A percentile compares a stretch with the other conserved stretches of the same genome.
Conservation (phyloP, 495 filamentous ascomycete genomes). For the Podospora comata region DNA sequence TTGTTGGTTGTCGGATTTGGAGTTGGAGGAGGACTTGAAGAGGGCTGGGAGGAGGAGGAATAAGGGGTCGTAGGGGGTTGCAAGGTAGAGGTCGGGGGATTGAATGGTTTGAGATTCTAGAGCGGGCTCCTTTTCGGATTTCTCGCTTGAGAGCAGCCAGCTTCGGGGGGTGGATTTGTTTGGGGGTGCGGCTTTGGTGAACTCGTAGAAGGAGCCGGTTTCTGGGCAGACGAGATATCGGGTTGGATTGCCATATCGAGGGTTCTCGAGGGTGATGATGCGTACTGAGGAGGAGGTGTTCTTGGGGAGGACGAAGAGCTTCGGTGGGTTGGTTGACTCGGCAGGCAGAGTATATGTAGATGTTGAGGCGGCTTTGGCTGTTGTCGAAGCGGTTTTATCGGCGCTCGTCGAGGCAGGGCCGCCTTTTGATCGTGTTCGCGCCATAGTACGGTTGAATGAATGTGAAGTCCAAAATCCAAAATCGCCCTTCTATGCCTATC, state of each 20-base stretch:
- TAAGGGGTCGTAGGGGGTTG: conserved; percentile 78
- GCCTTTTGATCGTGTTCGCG: conserved; percentile 32
- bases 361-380: conserved; percentile 18
- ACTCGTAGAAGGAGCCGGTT: conserved; percentile 74
- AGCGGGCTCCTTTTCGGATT: conserved; percentile 44
- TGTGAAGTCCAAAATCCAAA: background rate
- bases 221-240: conserved; percentile 79
- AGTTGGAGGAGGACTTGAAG: conserved; percentile 20
- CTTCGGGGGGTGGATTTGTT: conserved; percentile 58
- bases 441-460: conserved; percentile 24
- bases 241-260: conserved; percentile 59
- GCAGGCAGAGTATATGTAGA: conserved; percentile 38
- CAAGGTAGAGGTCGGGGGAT: conserved; percentile 69
- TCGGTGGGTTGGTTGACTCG: conserved; percentile 49
- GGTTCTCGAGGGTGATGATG: conserved; percentile 76
- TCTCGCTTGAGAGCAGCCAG: conserved; percentile 54
- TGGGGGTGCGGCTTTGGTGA: conserved; percentile 65
- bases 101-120: conserved; percentile 40
- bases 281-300: conserved; percentile 58
- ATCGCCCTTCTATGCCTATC: background rate
- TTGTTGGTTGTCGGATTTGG: conserved; percentile 27
- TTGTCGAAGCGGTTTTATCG: conserved; percentile 24
- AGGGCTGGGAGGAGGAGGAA: conserved; percentile 80
- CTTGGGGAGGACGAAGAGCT: conserved; percentile 78
- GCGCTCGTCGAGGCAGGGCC: conserved; percentile 11